phyloP scores from a whole-genome alignment of 225 moss, liverwort and hornwort species.

The Pseudisothecium myosuroides region DNA sequence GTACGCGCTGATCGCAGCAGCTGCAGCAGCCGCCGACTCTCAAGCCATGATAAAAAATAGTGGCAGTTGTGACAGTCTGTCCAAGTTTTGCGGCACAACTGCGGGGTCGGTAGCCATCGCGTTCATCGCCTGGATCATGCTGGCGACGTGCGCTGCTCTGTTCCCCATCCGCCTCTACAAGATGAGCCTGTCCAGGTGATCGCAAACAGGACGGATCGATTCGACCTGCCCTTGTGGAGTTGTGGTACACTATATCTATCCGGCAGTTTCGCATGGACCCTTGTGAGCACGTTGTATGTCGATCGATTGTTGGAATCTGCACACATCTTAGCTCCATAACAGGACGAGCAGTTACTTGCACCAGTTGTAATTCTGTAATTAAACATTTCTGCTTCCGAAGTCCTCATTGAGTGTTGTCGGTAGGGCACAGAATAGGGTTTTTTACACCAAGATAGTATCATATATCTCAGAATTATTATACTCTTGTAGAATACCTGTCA shows the following conservation, averaged over 20 bases:
- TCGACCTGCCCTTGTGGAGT: not conserved
- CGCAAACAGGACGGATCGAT: not conserved
- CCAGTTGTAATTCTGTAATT: not conserved
- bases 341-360: not conserved
- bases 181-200: not conserved
- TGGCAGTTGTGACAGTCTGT: rapidly evolving
- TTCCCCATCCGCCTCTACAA: conserved; percentile 1
- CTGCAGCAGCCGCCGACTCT: not conserved
- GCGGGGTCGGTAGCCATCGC: not conserved
- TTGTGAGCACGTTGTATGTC: not conserved
- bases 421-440: too few species aligned
- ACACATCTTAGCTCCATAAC: not conserved
- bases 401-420: not conserved
- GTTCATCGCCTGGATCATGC: not conserved
- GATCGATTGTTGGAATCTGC: not conserved
- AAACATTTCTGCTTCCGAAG: too few species aligned
- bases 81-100: not conserved
- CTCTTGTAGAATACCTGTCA: not conserved
- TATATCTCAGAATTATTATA: not conserved
- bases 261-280: too few species aligned
- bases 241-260: not conserved
- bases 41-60: rapidly evolving
- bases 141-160: not conserved
- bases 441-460: not conserved
- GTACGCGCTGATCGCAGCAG: not conserved